Evolutionary conservation across 1,284 basidiomycete genomes (phyloP).

Genomic region (Quambalaria eucalypti): DNA sequence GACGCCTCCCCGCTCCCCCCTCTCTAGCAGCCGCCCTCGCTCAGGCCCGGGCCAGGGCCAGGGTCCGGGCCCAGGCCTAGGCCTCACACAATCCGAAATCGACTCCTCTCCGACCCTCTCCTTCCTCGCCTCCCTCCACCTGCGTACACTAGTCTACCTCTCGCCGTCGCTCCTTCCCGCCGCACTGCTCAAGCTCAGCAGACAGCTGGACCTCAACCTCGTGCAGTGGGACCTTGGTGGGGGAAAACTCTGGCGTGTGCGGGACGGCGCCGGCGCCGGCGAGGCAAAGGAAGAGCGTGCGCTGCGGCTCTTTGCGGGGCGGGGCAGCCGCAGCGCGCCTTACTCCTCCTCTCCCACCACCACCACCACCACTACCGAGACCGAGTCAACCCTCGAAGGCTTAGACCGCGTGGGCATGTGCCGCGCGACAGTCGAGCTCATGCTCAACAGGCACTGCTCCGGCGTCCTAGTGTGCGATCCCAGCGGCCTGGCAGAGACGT

Average conservation of each 20-base stretch:
- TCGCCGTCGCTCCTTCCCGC: neutral
- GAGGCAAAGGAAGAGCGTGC: too few species aligned
- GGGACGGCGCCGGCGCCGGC: neutral
- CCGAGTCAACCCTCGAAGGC: neutral
- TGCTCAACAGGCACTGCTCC: neutral
- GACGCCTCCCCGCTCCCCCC: too few species aligned
- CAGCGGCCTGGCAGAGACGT: neutral
- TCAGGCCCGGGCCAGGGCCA: too few species aligned
- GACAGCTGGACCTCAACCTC: neutral
- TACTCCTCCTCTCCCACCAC: too few species aligned
- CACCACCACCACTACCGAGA: too few species aligned
- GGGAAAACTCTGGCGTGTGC: neutral
- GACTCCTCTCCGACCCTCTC: neutral
- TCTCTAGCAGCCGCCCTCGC: too few species aligned
- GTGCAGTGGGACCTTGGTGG: neutral
- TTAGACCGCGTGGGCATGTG: neutral
- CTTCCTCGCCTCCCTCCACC: neutral
- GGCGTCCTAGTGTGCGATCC: neutral
- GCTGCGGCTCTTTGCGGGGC: too few species aligned
- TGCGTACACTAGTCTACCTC: neutral
- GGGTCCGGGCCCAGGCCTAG: too few species aligned
- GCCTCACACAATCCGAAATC: neutral
- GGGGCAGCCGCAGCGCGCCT: neutral
- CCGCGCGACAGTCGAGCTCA: neutral
- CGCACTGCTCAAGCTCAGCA: neutral